Base-by-base conservation (phyloP, 2,329 filamentous ascomycete genomes). In the Xenosphaeropsis pyriputrescens region DNA sequence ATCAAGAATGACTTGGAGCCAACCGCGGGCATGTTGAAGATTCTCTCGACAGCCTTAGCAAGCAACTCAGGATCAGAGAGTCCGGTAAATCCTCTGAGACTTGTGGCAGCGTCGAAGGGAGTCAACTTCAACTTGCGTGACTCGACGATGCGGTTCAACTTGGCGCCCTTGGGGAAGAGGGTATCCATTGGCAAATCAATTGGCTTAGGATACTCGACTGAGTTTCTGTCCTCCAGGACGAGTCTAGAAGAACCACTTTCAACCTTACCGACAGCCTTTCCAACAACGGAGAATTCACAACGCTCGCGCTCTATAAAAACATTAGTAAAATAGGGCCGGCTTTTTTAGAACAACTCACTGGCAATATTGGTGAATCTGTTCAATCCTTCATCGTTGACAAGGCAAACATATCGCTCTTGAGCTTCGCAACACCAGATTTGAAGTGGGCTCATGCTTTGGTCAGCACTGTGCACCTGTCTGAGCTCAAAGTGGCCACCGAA, bases 351-450 rank as follows among this genome's bases (percentile, higher is more conserved):
- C 30, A 12, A 60, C 63, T 53, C 60, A 62, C 63, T 64, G 55
- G 73, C 77, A 40, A 79, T 79, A 55, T 64, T 74, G 33, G 65
- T 64, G 51, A 79, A 98, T 67, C 60, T 77, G 50, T 89, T 86
- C 52, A 96, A 72, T 38, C 77, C 70, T 15, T 91, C 79, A 37
- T 75, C 73, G 43, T 88, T 85, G 44, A 98, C 76, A 7, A 93
- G 78, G 50, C 98, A 65, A 6, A 98, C 91, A 51, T 98, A 98
- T 56, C 91, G 73, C 60, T 98, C 91, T 56, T 98, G 91, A 0
- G 91, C 85, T 57, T 96, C 89, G 50, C 89, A 93, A 59, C 91
- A 95, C 88, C 89, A 96, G 34, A 98, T 94, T 56, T 96, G 85
- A 41, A 98, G 72, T 15, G 91, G 91, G 52, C 85, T 94, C 82